A percentile compares a stretch with the other conserved stretches of the same genome.
Conservation (phyloP, 441 rosid genomes). For the Jatropha podagrica region DNA sequence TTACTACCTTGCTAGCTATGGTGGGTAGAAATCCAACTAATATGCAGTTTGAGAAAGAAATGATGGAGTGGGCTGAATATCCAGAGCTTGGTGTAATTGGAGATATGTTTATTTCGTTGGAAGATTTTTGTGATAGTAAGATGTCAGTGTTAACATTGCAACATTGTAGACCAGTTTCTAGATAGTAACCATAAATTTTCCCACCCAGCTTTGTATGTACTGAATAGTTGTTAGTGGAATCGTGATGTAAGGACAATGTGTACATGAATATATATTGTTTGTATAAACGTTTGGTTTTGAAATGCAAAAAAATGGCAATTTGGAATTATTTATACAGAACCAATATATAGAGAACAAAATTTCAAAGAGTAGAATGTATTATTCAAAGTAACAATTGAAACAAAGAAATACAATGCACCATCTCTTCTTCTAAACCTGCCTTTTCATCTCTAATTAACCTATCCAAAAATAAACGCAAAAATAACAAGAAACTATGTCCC, state of each 20-base stretch:
- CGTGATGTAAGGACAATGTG: too few species aligned
- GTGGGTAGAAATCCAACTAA: background rate
- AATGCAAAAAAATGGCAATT: too few species aligned
- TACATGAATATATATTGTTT: too few species aligned
- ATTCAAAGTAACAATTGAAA: conserved; percentile 4
- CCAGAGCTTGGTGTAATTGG: conserved; percentile 43
- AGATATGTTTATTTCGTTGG: conserved; percentile 33
- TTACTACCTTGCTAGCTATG: background rate
- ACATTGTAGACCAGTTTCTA: background rate
- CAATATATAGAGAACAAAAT: background rate
- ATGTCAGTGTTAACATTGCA: background rate
- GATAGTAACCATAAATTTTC: background rate
- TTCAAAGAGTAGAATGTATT: conserved; percentile 1
- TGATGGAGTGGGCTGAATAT: conserved; percentile 34
- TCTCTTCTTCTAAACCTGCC: conserved; percentile 13
- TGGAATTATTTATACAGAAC: background rate
- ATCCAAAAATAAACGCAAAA: background rate
- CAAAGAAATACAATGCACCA: conserved; percentile 20
- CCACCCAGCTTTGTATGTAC: too few species aligned
- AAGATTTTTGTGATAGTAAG: background rate
- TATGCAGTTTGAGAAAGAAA: conserved; percentile 1
- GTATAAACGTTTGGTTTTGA: too few species aligned
- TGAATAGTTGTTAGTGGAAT: too few species aligned
- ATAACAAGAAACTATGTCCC: conserved; percentile 12
- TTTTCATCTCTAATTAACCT: background rate